Evolutionary conservation across 2,329 filamentous ascomycete species (phyloP).

Genomic region (Teratosphaeria nubilosa): DNA sequence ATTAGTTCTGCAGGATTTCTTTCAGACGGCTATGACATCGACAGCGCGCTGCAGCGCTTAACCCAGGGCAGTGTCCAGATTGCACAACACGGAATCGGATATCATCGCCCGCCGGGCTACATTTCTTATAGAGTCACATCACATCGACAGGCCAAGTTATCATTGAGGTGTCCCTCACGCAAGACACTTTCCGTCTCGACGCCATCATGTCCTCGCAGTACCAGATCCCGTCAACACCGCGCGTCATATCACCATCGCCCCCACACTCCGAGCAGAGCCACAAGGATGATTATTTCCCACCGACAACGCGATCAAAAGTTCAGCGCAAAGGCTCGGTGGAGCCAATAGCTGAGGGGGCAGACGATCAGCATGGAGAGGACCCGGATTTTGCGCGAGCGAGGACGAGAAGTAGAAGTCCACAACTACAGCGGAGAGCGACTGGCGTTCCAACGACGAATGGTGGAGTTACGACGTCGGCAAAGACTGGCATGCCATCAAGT

Average conservation of each 20-base stretch:
- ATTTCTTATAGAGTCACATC: not conserved
- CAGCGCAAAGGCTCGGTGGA: conserved; percentile 43
- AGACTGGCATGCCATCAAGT: conserved; percentile 5
- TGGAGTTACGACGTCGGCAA: conserved; percentile 8
- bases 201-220: conserved; percentile 31
- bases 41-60: not conserved
- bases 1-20: not conserved
- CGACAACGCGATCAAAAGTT: conserved; percentile 50
- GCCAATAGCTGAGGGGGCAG: conserved; percentile 50
- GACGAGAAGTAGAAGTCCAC: conserved; percentile 62
- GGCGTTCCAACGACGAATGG: conserved; percentile 15
- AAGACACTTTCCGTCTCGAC: not conserved
- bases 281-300: conserved; percentile 56
- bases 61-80: not conserved
- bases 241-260: conserved; percentile 83
- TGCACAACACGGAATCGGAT: not conserved
- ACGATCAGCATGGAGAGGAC: conserved; percentile 31
- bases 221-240: conserved; percentile 64
- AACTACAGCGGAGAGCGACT: conserved; percentile 24
- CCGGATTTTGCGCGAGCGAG: conserved; percentile 49
- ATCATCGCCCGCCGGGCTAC: not conserved
- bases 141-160: no score
- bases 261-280: conserved; percentile 52
- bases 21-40: not conserved
- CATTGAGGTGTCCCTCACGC: no score